Conservation (phyloP, 1,284 basidiomycete genomes). For the Xerocomus amazonicus region DNA sequence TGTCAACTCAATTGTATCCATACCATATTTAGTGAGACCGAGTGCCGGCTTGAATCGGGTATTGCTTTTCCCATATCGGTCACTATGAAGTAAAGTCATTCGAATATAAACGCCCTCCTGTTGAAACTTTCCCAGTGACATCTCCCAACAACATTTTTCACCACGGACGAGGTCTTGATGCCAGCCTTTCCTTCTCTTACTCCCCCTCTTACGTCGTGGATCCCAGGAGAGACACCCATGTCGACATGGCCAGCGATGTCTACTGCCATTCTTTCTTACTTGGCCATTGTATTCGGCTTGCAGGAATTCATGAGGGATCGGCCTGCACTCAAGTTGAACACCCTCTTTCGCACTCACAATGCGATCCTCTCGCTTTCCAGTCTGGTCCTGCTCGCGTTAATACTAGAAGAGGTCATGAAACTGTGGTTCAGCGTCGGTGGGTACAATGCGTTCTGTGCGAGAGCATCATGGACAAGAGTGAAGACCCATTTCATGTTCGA, state of each 20-base stretch:
- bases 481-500: constrained; percentile 25
- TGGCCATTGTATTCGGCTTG: constrained; percentile 84
- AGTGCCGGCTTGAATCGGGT: neutral
- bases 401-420: constrained; percentile 84
- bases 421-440: constrained; percentile 66
- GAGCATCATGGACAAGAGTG: constrained; percentile 80
- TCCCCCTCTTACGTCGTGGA: constrained; percentile 59
- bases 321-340: constrained; percentile 71
- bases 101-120: neutral
- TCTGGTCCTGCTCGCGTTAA: constrained; percentile 75
- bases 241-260: constrained; percentile 75
- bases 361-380: constrained; percentile 81
- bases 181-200: constrained; percentile 38
- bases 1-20: neutral
- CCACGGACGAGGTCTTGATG: constrained; percentile 9
- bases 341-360: constrained; percentile 90
- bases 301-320: constrained; percentile 82
- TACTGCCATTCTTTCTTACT: constrained; percentile 72
- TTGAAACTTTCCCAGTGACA: neutral
- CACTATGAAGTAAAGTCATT: neutral
- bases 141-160: neutral
- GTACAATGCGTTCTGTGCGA: constrained; percentile 78
- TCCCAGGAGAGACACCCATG: constrained; percentile 71
- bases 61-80: neutral
- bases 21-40: neutral